phyloP scores from a whole-genome alignment of 805 yeast genomes.

The Geotrichum ghanense region DNA sequence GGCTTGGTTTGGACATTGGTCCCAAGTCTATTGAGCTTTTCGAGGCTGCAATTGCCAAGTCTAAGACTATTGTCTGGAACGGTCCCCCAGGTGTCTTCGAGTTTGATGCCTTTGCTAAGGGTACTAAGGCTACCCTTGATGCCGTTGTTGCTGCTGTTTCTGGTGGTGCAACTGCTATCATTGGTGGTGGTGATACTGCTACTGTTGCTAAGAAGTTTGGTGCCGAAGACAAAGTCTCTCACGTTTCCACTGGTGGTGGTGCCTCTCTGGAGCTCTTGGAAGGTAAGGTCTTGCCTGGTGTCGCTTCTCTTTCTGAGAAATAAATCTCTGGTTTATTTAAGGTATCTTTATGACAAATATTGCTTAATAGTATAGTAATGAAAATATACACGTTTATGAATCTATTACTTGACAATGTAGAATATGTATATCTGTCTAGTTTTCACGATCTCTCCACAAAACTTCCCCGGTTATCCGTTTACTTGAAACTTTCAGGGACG shows the following conservation, averaged over 20 bases:
- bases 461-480: too few species aligned
- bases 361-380: too few species aligned
- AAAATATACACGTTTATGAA: too few species aligned
- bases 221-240: conserved; percentile 91
- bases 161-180: conserved; percentile 87
- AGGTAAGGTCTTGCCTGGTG: conserved; percentile 99
- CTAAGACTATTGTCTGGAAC: conserved; percentile 99
- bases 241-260: conserved; percentile 99
- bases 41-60: conserved; percentile 72
- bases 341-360: too few species aligned
- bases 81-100: conserved; percentile 99
- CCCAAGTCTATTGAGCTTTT: conserved; percentile 76
- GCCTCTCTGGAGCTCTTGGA: conserved; percentile 97
- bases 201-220: conserved; percentile 97
- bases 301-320: conserved; percentile 78
- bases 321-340: too few species aligned
- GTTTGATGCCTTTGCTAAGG: conserved; percentile 81
- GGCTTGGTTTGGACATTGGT: conserved; percentile 96
- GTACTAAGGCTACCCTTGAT: conserved; percentile 83
- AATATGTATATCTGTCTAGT: too few species aligned
- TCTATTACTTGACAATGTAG: too few species aligned
- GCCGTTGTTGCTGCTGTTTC: conserved; percentile 80
- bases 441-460: too few species aligned
- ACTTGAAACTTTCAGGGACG: too few species aligned
- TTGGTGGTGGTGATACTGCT: conserved; percentile 99